Conservation (phyloP, 2,329 filamentous ascomycete genomes). For the Pseudocercospora ulei region DNA sequence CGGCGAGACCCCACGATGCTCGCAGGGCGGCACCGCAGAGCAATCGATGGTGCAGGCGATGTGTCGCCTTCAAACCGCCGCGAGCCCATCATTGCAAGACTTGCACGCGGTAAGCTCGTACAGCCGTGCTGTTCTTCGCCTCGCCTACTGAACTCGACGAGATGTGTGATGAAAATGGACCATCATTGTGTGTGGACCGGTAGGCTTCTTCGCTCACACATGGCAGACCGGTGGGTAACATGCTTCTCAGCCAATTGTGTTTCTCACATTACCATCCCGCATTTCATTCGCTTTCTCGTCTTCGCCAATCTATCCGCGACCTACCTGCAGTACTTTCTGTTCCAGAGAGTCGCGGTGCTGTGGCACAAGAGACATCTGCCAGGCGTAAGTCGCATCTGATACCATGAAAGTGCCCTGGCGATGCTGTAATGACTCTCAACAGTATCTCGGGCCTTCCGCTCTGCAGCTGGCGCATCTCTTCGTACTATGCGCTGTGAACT, state of each 20-base stretch:
- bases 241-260: constrained; percentile 56
- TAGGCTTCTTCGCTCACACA: constrained; percentile 24
- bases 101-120: constrained; percentile 50
- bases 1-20: constrained; percentile 19
- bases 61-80: constrained; percentile 61
- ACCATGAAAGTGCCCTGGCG: too few relatives aligned
- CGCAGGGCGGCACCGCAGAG: constrained; percentile 27
- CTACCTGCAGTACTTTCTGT: constrained; percentile 55
- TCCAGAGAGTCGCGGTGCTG: constrained; percentile 48
- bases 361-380: constrained; percentile 60
- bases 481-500: constrained; percentile 49
- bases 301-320: constrained; percentile 56
- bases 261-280: constrained; percentile 68
- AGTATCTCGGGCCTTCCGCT: constrained; percentile 61
- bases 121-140: background rate
- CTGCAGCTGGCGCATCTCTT: constrained; percentile 53
- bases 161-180: constrained; percentile 33
- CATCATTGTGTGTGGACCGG: constrained; percentile 70
- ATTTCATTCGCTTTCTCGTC: constrained; percentile 69
- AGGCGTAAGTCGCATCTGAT: constrained; percentile 41
- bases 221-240: constrained; percentile 29
- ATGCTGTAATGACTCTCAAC: constrained; percentile 1
- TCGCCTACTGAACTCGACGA: constrained; percentile 10
- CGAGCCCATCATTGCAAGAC: constrained; percentile 72
- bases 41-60: constrained; percentile 64